Evolutionary conservation across 768 basidiomycete species (phyloP).

Genomic region (Candolleomyces eurysporus): DNA sequence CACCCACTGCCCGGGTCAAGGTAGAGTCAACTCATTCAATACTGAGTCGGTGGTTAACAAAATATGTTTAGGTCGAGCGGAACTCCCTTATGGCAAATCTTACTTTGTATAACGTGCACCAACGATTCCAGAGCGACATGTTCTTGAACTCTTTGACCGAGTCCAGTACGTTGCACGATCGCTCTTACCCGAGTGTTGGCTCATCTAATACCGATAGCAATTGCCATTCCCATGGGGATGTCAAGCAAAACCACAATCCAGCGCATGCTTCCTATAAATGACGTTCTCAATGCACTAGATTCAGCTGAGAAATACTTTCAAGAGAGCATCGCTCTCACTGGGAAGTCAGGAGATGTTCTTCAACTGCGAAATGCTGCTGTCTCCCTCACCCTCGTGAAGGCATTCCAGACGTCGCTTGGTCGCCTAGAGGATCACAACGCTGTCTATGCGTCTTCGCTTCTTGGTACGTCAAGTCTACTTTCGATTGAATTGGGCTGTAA

Average conservation of each 20-base stretch:
- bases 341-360: slow-evolving; percentile 58
- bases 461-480: slow-evolving; percentile 44
- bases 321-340: slow-evolving; percentile 55
- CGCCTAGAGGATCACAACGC: slow-evolving; percentile 49
- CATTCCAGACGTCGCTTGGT: slow-evolving; percentile 82
- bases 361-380: slow-evolving; percentile 75
- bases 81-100: slow-evolving; percentile 72
- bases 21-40: slow-evolving; percentile 28
- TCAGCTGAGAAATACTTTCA: slow-evolving; percentile 72
- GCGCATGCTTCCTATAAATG: slow-evolving; percentile 47
- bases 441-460: slow-evolving; percentile 55
- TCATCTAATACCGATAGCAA: slow-evolving; percentile 46
- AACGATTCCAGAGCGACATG: slow-evolving; percentile 80
- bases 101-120: slow-evolving; percentile 75
- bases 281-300: slow-evolving; percentile 58
- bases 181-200: neutral
- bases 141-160: slow-evolving; percentile 88
- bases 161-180: slow-evolving; percentile 62
- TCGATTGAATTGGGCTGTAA: neutral
- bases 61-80: slow-evolving; percentile 60
- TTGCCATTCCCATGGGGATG: slow-evolving; percentile 82
- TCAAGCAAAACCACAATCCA: slow-evolving; percentile 39
- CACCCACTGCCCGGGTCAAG: slow-evolving; percentile 56
- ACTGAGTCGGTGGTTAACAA: neutral
- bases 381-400: slow-evolving; percentile 66